Percentiles rank a stretch among this genome's conserved stretches.
These are phyloP conservation scores for Tuctoria greenei DNA, from an alignment of 176 grass and related monocot genomes.

Conservation along the genomic window DNA sequence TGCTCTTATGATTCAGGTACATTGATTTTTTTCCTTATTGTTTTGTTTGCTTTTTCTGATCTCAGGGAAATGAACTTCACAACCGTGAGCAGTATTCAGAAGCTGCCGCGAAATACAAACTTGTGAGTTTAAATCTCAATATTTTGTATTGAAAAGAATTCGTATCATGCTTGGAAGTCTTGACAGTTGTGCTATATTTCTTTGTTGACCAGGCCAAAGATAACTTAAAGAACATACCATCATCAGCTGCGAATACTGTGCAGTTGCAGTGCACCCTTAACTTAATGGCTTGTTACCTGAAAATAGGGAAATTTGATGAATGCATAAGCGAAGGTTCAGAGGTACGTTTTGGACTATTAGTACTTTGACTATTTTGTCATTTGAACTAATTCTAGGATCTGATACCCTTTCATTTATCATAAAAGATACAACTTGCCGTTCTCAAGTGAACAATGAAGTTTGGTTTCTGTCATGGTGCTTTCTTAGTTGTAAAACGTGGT, in stretches of 20 bases:
- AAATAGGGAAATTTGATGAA: slow-evolving; percentile 65
- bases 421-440: neutral
- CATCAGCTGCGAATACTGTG: slow-evolving; percentile 45
- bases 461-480: neutral
- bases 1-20: neutral
- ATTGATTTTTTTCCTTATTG: neutral
- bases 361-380: slow-evolving; percentile 24
- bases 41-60: slow-evolving; percentile 15
- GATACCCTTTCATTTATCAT: neutral
- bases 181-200: slow-evolving; percentile 15
- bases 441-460: neutral
- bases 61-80: slow-evolving; percentile 90
- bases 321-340: slow-evolving; percentile 91
- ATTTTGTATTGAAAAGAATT: slow-evolving; percentile 1
- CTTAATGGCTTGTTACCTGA: slow-evolving; percentile 98
- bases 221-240: slow-evolving; percentile 69
- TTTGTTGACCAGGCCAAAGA: slow-evolving; percentile 75
- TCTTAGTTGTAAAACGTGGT: neutral
- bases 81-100: slow-evolving; percentile 63
- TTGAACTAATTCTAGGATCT: slow-evolving; percentile 12
- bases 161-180: neutral
- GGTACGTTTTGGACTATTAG: slow-evolving; percentile 48
- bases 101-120: slow-evolving; percentile 86
- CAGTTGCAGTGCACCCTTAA: slow-evolving; percentile 91
- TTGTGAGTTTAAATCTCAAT: slow-evolving; percentile 50